Base-by-base conservation (phyloP, 176 grass and related monocot genomes). In the Oryza rufipogon region DNA sequence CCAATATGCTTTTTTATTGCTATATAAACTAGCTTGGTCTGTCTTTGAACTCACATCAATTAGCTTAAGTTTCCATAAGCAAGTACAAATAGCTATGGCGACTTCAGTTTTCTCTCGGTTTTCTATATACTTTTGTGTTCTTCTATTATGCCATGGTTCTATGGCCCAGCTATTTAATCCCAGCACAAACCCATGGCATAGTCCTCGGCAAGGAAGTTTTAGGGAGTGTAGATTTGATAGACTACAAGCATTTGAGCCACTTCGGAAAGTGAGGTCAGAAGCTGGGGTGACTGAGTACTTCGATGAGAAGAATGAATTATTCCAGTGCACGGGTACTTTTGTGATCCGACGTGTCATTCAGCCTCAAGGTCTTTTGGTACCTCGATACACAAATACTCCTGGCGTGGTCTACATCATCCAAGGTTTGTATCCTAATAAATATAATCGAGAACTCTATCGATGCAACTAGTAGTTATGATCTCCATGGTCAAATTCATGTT, bases 281-380 rank as follows among this genome's bases (percentile, higher is more conserved):
- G 54, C 7, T n/a, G 16, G 54, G 54, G 54, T 58, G 54, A 58
- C 54, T 5, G 16, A 58, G 49, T 58, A 58, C 17, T 58, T 58
- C 1, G 17, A 58, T n/a, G 17, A 58, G 7, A 58, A 58, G 5
- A 85, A 66, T 26, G 83, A 82, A 25, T 66, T 81, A 74, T 71
- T 90, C 26, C 14, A 63, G 41, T 90, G 88, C 67, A 78, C 82
- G 25, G 83, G 88, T 20, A 70, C 85, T 20, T 64, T 46, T 4
- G 23, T 80, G 20, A 49, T 39, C 22, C 83, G 78, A 36, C 68
- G 73, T 42, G 64, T 64, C 15, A 75, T 58, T 58, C 54, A 58
- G 1, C 19, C 54, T 58, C 54, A 58, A 20, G 6, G 54, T 0
- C 19, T 58, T 58, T 2, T 58, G 54, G 16, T 58, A n/a, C 54